Base-by-base conservation (phyloP, 768 basidiomycete genomes). In the Xanthoconium purpureum region DNA sequence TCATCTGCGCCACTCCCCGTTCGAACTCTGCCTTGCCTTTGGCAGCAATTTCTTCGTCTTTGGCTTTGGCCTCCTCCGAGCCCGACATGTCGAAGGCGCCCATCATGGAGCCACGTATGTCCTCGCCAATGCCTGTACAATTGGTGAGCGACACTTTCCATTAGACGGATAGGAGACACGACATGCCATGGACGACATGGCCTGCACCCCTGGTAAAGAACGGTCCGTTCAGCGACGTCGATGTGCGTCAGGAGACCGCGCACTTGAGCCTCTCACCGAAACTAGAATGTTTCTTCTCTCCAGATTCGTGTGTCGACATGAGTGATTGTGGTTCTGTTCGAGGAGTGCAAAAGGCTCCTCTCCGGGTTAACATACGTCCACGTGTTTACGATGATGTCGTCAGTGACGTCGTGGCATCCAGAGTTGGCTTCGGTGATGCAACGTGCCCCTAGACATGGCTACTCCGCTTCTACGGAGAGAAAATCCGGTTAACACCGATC, bases 111-210 rank as follows among this genome's bases (percentile, higher is more conserved):
- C 81, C 81, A 28, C 79, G 74, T 6, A 81, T 54, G 42, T 68
- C 74, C 37, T 82, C 80, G 8, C 78, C 77, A 1, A 76, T 30
- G 4, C 80, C 80, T 78, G 55, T 52, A 13, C 17, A 51, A 30
- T 44, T n/a, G 2, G 39, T 62, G 17, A 66, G 54, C 32, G n/a
- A 18, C n/a, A 8, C 11, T 47, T 47, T 35, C 12, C n/a, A 2
- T 15, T 30, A 35, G 10, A 46, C 12, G 10, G n/a, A 49, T 15
- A 38, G 45, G 40, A 54, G 28, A 37, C 13, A 17, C 28, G 0
- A 49, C 64, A 11, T 56, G 63, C 78, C 76, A 30, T 79, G 77
- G 8, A 74, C 60, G 29, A 75, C 61, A 53, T 76, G 69, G 3
- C 57, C 59, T 3, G 67, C 74, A 7, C 77, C 75, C 55, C 78